Evolutionary conservation across 2,329 filamentous ascomycete species (phyloP).

Genomic region (Alternaria viburni): DNA sequence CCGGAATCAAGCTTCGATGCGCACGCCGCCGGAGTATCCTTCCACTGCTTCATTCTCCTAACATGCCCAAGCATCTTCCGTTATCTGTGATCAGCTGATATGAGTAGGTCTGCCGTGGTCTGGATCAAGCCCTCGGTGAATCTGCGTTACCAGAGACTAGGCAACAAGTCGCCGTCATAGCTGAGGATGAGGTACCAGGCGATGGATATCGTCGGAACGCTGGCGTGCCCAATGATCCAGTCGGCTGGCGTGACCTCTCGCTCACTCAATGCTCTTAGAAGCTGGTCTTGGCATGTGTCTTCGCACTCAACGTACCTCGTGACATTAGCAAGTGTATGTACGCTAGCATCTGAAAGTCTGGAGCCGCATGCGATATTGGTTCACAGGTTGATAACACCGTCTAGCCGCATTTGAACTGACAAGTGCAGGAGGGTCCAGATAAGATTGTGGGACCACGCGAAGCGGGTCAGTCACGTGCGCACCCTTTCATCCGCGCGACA

Average conservation of each 20-base stretch:
- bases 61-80: neutral
- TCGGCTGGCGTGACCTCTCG: neutral
- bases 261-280: neutral
- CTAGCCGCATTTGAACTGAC: neutral
- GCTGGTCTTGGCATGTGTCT: neutral
- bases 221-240: neutral
- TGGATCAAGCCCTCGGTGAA: neutral
- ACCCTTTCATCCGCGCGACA: neutral
- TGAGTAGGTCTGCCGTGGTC: neutral
- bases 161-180: neutral
- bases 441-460: neutral
- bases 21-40: neutral
- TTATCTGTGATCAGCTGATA: neutral
- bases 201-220: neutral
- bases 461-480: neutral
- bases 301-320: neutral
- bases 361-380: neutral
- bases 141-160: neutral
- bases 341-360: neutral
- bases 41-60: neutral
- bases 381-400: neutral
- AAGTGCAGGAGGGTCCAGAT: neutral
- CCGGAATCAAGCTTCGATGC: neutral
- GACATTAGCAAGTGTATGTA: neutral
- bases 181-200: neutral